Evolutionary conservation across 2,329 filamentous ascomycete species (phyloP).

Genomic region (Fusarium drepaniforme): DNA sequence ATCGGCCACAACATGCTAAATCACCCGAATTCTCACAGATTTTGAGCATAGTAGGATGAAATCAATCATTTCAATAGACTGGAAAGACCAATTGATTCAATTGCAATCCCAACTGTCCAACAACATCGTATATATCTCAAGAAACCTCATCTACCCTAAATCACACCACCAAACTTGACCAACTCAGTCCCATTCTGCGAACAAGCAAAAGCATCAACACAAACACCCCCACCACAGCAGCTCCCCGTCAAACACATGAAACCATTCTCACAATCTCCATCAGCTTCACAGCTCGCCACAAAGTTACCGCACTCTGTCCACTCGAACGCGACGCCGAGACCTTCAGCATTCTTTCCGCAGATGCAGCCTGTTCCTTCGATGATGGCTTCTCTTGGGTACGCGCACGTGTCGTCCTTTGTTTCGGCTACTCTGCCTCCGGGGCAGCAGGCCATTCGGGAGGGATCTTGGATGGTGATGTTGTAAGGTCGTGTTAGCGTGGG

Average conservation of each 20-base stretch:
- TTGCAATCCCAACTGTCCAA: not conserved
- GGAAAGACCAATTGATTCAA: not conserved
- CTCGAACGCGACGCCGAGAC: constrained; percentile 47
- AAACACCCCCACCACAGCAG: constrained; percentile 52
- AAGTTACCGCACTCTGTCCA: constrained; percentile 51
- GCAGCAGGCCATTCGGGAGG: constrained; percentile 50
- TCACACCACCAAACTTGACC: constrained; percentile 35
- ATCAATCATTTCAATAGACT: no score
- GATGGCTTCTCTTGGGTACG: constrained; percentile 48
- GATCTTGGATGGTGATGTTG: constrained; percentile 52
- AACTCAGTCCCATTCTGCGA: constrained; percentile 49
- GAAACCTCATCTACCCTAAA: constrained; percentile 35
- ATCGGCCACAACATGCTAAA: not conserved
- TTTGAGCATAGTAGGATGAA: no score
- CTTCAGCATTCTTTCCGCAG: constrained; percentile 47
- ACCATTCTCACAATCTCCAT: constrained; percentile 39
- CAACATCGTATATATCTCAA: not conserved
- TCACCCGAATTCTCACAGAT: not conserved
- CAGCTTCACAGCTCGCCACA: constrained; percentile 44
- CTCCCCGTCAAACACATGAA: constrained; percentile 51
- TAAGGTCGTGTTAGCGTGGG: constrained; percentile 41
- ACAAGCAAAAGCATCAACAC: constrained; percentile 52
- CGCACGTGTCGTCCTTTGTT: constrained; percentile 35
- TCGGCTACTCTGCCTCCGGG: constrained; percentile 42
- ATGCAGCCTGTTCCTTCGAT: constrained; percentile 49